Conservation (phyloP, 2,329 filamentous ascomycete species). For the Macrophomina phaseolina region DNA sequence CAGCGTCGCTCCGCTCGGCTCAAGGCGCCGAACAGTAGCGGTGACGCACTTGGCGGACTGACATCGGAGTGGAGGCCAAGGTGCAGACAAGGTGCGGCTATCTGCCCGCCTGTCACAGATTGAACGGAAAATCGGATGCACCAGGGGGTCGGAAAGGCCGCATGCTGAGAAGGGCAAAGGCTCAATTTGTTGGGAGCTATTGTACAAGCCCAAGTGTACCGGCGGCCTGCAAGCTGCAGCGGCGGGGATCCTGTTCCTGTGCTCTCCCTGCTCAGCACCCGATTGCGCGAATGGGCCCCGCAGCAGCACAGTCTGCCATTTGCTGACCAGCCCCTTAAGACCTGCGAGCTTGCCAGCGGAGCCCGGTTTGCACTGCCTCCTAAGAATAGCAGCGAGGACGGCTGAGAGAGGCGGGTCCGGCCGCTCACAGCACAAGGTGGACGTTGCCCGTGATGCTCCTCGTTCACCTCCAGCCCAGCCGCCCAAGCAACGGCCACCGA, state of each 20-base stretch:
- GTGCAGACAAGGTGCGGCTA: conserved; percentile 18
- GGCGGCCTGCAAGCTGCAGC: background rate
- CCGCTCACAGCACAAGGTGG: background rate
- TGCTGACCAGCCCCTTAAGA: conserved; percentile 13
- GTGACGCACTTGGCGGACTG: background rate
- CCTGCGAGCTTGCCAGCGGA: background rate
- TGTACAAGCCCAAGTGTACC: background rate
- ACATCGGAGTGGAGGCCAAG: background rate
- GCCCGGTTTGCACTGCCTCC: background rate
- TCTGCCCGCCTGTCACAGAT: background rate
- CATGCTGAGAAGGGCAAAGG: background rate
- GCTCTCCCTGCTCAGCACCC: conserved; percentile 4
- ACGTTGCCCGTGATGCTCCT: background rate
- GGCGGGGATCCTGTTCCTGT: conserved; percentile 6
- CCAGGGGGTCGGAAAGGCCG: conserved; percentile 6
- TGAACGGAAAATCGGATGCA: conserved; percentile 12
- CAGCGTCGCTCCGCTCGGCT: background rate
- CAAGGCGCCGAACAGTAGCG: background rate
- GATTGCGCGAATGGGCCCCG: background rate
- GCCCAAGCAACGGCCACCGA: background rate
- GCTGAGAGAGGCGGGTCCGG: background rate
- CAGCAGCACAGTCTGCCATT: background rate
- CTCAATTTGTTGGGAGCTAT: background rate
- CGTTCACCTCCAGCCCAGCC: background rate
- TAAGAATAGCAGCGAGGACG: background rate